phyloP scores from a whole-genome alignment of 257 asterid genomes.

The Fraxinus quadrangulata region DNA sequence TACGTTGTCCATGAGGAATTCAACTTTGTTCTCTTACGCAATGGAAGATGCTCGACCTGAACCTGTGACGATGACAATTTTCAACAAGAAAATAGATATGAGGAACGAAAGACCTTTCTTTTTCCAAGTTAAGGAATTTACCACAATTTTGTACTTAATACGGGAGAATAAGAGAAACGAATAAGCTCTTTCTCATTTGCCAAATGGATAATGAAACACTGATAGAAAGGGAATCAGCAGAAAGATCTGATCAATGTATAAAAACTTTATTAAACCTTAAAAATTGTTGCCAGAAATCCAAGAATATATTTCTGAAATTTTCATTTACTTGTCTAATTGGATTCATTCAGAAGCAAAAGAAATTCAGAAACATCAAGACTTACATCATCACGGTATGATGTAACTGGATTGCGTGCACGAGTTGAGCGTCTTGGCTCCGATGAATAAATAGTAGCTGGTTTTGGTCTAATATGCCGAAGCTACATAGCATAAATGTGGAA shows the following conservation, averaged over 20 bases:
- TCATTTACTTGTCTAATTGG: not conserved
- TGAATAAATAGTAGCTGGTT: constrained; percentile 28
- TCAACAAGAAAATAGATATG: constrained; percentile 11
- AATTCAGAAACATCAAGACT: constrained; percentile 30
- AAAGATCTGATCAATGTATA: not conserved
- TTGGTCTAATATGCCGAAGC: constrained; percentile 41
- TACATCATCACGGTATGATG: constrained; percentile 76
- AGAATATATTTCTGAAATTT: not conserved
- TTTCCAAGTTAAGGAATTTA: constrained; percentile 11
- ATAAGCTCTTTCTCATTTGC: not conserved
- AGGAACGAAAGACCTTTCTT: not conserved
- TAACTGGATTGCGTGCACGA: constrained; percentile 64
- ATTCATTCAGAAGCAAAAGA: not conserved
- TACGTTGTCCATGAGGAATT: constrained; percentile 80
- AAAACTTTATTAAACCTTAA: not conserved
- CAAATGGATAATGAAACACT: not conserved
- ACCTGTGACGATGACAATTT: constrained; percentile 39
- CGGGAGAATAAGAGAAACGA: not conserved
- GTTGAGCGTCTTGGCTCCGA: constrained; percentile 88
- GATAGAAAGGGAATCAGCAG: not conserved
- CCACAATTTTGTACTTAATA: not conserved
- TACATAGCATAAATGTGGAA: constrained; percentile 29
- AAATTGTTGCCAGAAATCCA: constrained; percentile 2
- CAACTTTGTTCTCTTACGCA: constrained; percentile 51
- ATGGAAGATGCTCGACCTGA: constrained; percentile 47